Evolutionary conservation across 2,329 filamentous ascomycete genomes (phyloP).

Genomic region (Seiridium unicorne): DNA sequence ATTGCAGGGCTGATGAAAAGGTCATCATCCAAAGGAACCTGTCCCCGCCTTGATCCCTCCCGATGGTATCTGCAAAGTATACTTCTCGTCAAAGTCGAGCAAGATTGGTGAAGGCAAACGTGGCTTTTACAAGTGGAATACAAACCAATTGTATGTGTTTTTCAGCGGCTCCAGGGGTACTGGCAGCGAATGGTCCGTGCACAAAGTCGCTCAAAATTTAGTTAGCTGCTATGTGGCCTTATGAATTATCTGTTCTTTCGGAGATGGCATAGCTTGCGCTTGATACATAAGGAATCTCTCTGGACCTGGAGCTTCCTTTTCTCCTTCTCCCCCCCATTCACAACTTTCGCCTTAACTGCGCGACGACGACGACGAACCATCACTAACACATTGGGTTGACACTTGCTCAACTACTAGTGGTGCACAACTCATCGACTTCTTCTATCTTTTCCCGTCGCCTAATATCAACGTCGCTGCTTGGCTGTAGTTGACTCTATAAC

Average conservation of each 20-base stretch:
- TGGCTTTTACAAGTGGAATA: not conserved
- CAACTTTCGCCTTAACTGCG: not conserved
- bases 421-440: not conserved
- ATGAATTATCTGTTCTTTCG: conserved; percentile 8
- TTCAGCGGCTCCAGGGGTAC: not conserved
- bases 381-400: not conserved
- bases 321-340: not conserved
- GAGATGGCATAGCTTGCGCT: not conserved
- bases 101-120: not conserved
- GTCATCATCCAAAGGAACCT: not conserved
- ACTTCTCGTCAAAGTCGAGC: not conserved
- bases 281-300: conserved; percentile 5
- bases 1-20: conserved; percentile 4
- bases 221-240: conserved; percentile 7
- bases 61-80: not conserved
- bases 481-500: conserved; percentile 11
- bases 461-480: conserved; percentile 4
- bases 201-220: not conserved
- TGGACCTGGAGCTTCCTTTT: not conserved
- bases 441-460: conserved; percentile 8
- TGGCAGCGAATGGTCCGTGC: not conserved
- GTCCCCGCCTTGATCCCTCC: not conserved
- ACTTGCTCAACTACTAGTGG: not conserved
- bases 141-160: not conserved
- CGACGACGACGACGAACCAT: conserved; percentile 1